phyloP scores from a whole-genome alignment of 768 basidiomycete species.

The Boletus subparvulus region DNA sequence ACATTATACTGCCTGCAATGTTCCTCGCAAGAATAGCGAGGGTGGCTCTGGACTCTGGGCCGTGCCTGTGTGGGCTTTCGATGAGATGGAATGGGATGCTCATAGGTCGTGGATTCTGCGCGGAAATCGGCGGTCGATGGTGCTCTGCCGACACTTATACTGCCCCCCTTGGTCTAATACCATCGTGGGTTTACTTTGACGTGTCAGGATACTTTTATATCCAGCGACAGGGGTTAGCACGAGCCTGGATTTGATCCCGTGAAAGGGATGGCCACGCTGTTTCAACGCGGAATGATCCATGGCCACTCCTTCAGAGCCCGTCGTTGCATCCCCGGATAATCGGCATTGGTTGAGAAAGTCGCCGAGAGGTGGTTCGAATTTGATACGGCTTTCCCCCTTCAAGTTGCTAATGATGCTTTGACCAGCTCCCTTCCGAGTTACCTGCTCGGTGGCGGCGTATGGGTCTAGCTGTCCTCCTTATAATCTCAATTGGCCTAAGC shows the following conservation, averaged over 20 bases:
- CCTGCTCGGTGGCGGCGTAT: neutral
- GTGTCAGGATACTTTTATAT: neutral
- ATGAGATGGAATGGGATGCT: neutral
- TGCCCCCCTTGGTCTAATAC: neutral
- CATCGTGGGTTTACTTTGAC: neutral
- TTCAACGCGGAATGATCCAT: conserved; percentile 2
- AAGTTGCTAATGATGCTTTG: neutral
- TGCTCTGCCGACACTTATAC: neutral
- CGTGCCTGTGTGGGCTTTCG: neutral
- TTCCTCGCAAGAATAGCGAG: neutral
- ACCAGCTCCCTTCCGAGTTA: neutral
- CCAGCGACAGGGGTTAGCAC: conserved; percentile 3
- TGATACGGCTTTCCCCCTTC: neutral
- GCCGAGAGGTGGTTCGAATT: neutral
- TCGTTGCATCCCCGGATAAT: neutral
- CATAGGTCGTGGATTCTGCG: neutral
- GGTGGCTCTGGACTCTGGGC: neutral
- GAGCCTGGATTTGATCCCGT: neutral
- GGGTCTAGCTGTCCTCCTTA: neutral
- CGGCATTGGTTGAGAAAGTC: neutral
- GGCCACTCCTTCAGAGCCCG: neutral
- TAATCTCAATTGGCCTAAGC: neutral
- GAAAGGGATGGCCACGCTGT: neutral
- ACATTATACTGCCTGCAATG: neutral
- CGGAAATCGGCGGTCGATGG: conserved; percentile 1